These are phyloP conservation scores for Suillus spraguei DNA, from an alignment of 768 basidiomycete species.

Conservation along the genomic window DNA sequence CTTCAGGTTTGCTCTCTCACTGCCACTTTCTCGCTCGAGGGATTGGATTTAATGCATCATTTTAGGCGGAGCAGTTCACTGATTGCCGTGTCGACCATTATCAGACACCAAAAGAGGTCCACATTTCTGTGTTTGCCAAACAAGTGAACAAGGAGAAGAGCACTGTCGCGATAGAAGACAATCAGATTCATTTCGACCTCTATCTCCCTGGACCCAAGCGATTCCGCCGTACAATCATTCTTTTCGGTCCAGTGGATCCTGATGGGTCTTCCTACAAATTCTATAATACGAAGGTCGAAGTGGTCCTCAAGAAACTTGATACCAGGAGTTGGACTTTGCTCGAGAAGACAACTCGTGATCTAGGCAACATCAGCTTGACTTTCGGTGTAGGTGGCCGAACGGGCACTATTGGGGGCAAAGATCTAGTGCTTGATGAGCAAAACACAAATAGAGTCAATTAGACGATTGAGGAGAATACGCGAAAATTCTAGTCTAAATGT, in stretches of 20 bases:
- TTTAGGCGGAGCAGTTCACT: constrained; percentile 66
- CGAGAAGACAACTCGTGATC: constrained; percentile 71
- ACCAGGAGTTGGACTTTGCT: constrained; percentile 86
- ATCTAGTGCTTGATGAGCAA: constrained; percentile 70
- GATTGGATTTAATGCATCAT: constrained; percentile 9
- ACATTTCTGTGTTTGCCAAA: constrained; percentile 94
- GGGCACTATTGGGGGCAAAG: constrained; percentile 89
- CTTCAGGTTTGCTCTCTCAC: constrained; percentile 38
- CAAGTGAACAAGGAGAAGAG: constrained; percentile 82
- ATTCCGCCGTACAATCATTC: constrained; percentile 71
- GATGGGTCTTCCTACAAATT: constrained; percentile 65
- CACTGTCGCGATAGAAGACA: constrained; percentile 63
- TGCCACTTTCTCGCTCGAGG: constrained; percentile 7
- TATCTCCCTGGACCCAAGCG: constrained; percentile 80
- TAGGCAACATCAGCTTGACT: constrained; percentile 73
- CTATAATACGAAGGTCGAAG: constrained; percentile 88
- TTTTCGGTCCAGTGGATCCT: constrained; percentile 86
- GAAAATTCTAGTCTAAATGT: constrained; percentile 19
- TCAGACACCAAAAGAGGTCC: constrained; percentile 87
- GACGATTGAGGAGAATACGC: constrained; percentile 4
- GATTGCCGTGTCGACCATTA: constrained; percentile 95
- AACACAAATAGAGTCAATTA: constrained; percentile 42
- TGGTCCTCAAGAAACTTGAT: constrained; percentile 81
- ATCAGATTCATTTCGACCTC: constrained; percentile 80
- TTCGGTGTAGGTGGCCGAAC: constrained; percentile 94